These are phyloP conservation scores for Nothopassalora personata DNA, from an alignment of 2,329 filamentous ascomycete species.

Conservation along the genomic window DNA sequence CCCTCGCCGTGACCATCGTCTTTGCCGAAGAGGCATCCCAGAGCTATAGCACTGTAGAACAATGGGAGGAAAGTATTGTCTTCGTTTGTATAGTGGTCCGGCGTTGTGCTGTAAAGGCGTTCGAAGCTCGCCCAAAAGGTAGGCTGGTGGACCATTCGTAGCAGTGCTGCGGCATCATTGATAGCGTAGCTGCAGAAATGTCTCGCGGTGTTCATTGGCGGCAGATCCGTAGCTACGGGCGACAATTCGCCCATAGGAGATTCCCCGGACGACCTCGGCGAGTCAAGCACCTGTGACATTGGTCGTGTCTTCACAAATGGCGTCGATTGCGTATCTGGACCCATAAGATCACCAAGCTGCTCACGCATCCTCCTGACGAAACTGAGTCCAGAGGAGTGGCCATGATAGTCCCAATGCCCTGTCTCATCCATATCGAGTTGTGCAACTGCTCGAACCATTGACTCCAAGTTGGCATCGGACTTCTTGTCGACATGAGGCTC, in stretches of 20 bases:
- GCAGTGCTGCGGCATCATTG: constrained; percentile 57
- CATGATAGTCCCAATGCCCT: constrained; percentile 92
- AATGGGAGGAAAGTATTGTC: constrained; percentile 46
- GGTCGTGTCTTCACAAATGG: constrained; percentile 53
- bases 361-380: constrained; percentile 84
- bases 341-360: constrained; percentile 73
- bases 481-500: constrained; percentile 42
- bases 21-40: constrained; percentile 45
- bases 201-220: constrained; percentile 54
- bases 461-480: constrained; percentile 68
- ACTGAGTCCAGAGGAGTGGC: constrained; percentile 83
- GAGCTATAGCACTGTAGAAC: constrained; percentile 44
- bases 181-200: constrained; percentile 56
- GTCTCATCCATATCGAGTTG: constrained; percentile 86
- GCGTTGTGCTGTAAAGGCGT: constrained; percentile 65
- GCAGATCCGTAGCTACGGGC: constrained; percentile 58
- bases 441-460: constrained; percentile 91
- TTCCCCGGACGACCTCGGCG: constrained; percentile 53
- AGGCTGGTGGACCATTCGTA: constrained; percentile 74
- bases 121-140: constrained; percentile 75
- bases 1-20: constrained; percentile 34
- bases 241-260: constrained; percentile 57
- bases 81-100: constrained; percentile 41
- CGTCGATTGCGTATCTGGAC: constrained; percentile 53
- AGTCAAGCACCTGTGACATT: constrained; percentile 60